Conservation (phyloP, 2,329 filamentous ascomycete species). For the Myriosclerotinia scirpicola region DNA sequence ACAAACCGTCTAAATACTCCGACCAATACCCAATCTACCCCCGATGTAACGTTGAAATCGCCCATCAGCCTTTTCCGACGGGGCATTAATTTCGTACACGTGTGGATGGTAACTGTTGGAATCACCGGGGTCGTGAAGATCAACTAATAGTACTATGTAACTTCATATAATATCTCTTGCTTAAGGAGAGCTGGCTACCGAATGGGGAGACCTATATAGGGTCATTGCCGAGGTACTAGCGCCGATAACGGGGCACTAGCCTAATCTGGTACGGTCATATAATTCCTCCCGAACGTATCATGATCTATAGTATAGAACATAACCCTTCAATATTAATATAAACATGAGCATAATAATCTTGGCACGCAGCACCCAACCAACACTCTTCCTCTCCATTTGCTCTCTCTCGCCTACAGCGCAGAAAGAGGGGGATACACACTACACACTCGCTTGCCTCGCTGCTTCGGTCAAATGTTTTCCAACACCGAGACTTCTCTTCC, state of each 20-base stretch:
- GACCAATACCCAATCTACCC: neutral
- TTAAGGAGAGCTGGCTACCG: no score
- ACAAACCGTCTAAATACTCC: no score
- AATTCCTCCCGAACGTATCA: no score
- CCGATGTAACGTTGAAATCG: constrained; percentile 22
- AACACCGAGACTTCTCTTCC: constrained; percentile 15
- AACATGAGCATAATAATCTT: constrained; percentile 9
- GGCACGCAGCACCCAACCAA: constrained; percentile 11
- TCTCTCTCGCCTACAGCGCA: constrained; percentile 22
- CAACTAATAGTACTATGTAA: no score
- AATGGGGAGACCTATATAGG: no score
- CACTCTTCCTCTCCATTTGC: no score
- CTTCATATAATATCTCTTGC: no score
- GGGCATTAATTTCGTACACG: neutral
- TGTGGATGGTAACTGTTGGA: no score
- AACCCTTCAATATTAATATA: constrained; percentile 17
- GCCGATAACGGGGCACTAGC: no score
- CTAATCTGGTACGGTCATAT: no score
- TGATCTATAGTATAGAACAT: neutral
- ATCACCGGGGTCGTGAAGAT: no score
- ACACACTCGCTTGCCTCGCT: neutral
- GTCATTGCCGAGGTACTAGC: no score
- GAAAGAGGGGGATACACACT: constrained; percentile 5
- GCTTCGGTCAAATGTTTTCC: constrained; percentile 27
- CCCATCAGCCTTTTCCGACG: constrained; percentile 9